Base-by-base conservation (phyloP, 148 eudicot genomes). In the Fagopyrum tataricum region DNA sequence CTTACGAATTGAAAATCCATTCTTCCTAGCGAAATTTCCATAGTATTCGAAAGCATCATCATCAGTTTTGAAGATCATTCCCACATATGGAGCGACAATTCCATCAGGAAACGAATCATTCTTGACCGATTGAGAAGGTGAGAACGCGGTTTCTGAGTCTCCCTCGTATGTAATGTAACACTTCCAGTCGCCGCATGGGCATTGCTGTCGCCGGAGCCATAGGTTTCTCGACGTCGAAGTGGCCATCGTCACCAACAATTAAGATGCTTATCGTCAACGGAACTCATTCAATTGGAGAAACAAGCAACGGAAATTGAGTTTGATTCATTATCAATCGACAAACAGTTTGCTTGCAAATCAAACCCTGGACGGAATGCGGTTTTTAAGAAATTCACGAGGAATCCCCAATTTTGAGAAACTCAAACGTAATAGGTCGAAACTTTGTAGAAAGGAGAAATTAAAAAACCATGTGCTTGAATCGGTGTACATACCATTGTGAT, bases 121-220 rank as follows among this genome's bases (percentile, higher is more conserved):
- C 71, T 37, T 67, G 14, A 67, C 21, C 44, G 23, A 39, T 67
- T 67, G 71, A 42, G 71, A 67, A 14, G 44, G 44, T 6, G 47
- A 67, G 10, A 67, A 5, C 6, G 44, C 6, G 21, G n/a, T 44
- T 48, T 78, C 80, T 49, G 85, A 85, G 42, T 81, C 89, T 68
- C 81, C 84, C 75, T 89, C 91, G 58, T 79, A 73, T 73, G 75
- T 81, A 64, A 89, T 81, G 73, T 81, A 87, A 76, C 93, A 89
- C 76, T 89, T 89, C 89, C 90, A 85, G 71, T 89, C 90, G 71
- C 90, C 93, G 79, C 90, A 89, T 7, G 91, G 91, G 66, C 93
- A 89, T 73, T 89, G 89, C 80, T 87, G 86, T n/a, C 83, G 44
- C 64, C 82, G 76, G 80, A 89, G 81, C 93, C 93, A 89, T 37